Conservation (phyloP, 148 eudicot genomes). For the Arctostaphylos glauca region DNA sequence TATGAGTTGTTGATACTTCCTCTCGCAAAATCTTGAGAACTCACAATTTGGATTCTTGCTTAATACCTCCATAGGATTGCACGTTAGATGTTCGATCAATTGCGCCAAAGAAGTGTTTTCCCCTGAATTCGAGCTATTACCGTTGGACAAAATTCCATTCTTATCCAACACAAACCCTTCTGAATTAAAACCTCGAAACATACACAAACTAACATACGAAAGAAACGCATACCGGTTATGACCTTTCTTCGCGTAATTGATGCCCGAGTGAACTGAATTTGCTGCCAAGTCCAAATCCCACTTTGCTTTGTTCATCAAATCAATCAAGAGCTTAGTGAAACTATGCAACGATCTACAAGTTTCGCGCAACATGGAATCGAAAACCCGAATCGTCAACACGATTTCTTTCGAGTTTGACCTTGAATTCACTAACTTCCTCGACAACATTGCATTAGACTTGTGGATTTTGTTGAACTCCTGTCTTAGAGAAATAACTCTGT, state of each 20-base stretch:
- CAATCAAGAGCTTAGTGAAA: constrained; percentile 70
- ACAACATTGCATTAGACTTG: constrained; percentile 39
- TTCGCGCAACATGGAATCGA: constrained; percentile 63
- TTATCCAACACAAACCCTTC: constrained; percentile 46
- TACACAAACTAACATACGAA: constrained; percentile 70
- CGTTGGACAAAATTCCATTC: constrained; percentile 26
- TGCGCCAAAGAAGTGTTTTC: constrained; percentile 38
- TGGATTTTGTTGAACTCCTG: constrained; percentile 42
- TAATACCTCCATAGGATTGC: constrained; percentile 66
- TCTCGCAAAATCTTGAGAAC: constrained; percentile 74
- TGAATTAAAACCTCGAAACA: constrained; percentile 76
- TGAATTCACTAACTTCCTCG: constrained; percentile 31
- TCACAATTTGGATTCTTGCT: constrained; percentile 54
- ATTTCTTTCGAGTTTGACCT: constrained; percentile 39
- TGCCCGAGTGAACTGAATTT: constrained; percentile 48
- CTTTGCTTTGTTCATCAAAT: constrained; percentile 68
- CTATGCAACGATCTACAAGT: constrained; percentile 45
- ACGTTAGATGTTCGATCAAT: constrained; percentile 59
- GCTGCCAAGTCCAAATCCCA: constrained; percentile 94
- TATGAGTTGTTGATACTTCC: constrained; percentile 73
- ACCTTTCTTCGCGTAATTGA: constrained; percentile 58
- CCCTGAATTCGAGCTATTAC: constrained; percentile 18
- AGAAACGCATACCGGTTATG: constrained; percentile 69
- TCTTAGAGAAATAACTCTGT: constrained; percentile 49
- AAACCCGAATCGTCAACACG: constrained; percentile 61